Base-by-base conservation (phyloP, 108 stramenopile species). In the Seminavis robusta region DNA sequence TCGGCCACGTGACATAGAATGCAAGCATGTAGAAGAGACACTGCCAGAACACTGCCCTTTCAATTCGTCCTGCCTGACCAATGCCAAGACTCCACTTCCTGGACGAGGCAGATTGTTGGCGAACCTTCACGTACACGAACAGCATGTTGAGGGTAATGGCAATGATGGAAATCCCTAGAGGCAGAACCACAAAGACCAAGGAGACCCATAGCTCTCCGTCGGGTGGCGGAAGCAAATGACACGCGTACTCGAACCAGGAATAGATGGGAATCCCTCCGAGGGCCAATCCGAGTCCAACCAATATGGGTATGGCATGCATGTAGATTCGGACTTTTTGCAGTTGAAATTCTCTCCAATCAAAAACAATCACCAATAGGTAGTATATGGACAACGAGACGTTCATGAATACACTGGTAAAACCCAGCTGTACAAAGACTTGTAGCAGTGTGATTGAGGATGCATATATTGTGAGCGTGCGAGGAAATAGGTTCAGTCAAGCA, bases 371-470 rank as follows among this genome's bases (percentile, higher is more conserved):
- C 17, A 86, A 37, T 3, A 80, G n/a, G 57, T 81, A 86, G 52
- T 79, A 79, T 8, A 71, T 9, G 13, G 69, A 40, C 37, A 85
- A 47, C 7, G 48, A 61, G 0, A 67, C 57, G 53, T 85, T 76
- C 59, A 74, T 81, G 10, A 81, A 28, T 3, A 74, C 66, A 24
- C 61, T 46, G 8, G 56, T 43, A 17, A 81, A 27, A 1, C 57
- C 68, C 9, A 79, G 38, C 44, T 79, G 76, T 15, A 63, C 17
- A 40, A 87, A 81, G 48, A 83, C n/a, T n/a, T n/a, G n/a, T n/a
- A n/a, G n/a, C n/a, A n/a, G n/a, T n/a, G n/a, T n/a, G n/a, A n/a
- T n/a, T n/a, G n/a, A n/a, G n/a, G n/a, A n/a, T n/a, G n/a, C n/a
- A n/a, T n/a, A n/a, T n/a, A n/a, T n/a, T n/a, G n/a, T n/a, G n/a